Evolutionary conservation across 345 rosid species (phyloP), one percentile per base, ranked within the genome.

Genomic region (Sonneratia alba): DNA sequence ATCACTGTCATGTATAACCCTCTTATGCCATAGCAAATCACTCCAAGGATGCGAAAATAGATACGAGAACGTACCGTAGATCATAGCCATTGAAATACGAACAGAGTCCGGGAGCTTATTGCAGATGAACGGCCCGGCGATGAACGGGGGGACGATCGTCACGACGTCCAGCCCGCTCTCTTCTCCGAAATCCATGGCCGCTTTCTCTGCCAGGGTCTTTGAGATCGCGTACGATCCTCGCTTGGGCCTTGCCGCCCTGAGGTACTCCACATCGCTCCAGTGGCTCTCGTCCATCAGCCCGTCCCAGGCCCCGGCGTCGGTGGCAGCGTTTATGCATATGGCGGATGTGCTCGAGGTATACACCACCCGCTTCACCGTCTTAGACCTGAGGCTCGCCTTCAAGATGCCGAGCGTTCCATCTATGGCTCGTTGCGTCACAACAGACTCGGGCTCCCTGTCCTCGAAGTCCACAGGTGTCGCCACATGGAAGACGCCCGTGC

Each of bases 401-500:
- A 89, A 40, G 56, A 92, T 85, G 42, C 89, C 89, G 36, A 79
- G 49, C 1, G 85, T 61, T 69, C 90, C 96, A 21, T 79, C 79
- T 4, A 85, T 77, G 36, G 91, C 55, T 72, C 88, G 82, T 66
- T 83, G 77, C 0, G 83, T 84, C 10, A 84, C 76, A 11, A 75
- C 77, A 40, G 79, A 84, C 77, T 66, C 68, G 43, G 68, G 68
- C 10, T 36, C 47, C 9, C 2, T 32, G 72, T 53, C 18, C 43
- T 68, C 67, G 18, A 73, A 65, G 59, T 89, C 89, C 67, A 83
- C 55, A 0, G 91, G 87, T 16, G 82, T 77, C 9, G 93, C 93
- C 48, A 88, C 84, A 62, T 87, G 96, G 69, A 88, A 78, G 2
- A 90, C 88, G 0, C 87, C 89, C 1, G 32, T 71, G 75, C 96